Base-by-base conservation (phyloP, 2,329 filamentous ascomycete genomes). In the Diaporthe vexans region DNA sequence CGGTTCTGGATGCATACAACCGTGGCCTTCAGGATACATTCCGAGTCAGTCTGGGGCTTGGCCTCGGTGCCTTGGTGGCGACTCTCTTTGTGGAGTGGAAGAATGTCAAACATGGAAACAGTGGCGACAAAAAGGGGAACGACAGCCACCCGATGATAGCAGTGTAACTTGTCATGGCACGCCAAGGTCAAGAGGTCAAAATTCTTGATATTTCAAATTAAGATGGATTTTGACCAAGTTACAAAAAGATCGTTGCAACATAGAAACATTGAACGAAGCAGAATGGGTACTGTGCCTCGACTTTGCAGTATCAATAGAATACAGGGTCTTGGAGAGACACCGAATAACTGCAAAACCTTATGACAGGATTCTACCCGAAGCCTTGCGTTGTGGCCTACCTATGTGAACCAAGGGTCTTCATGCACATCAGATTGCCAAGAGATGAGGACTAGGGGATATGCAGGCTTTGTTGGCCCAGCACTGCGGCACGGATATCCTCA, bases 61-160 rank as follows among this genome's bases (percentile, higher is more conserved):
- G 40, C 3, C 6, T 26, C 1, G 37, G 24, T 4, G 24, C n/a
- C 8, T 26, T 24, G 13, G 3, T 40, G 13, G 37, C 37, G 7
- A 59, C 57, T 21, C 21, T 59, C 2, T 43, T 61, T 61, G 37
- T 61, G 35, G 58, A 61, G 37, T 61, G 58, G 58, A 46, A 61
- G 37, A 61, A 21, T 46, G 58, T 61, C 24, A 46, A 61, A 26
- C 56, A 59, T 4, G 57, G 35, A 19, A 59, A 58, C 10, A 5
- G 33, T 17, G 33, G 56, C 56, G 56, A 40, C 15, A 40, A 58
- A 37, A 58, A 58, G 56, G 56, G 33, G 56, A 58, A 43, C n/a
- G 57, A 59, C 35, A 59, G 13, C 35, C 57, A 59, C n/a, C 57
- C 57, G 11, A 59, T 59, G 57, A 4, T 43, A n/a, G 57, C 35